Evolutionary conservation across 176 grass and related monocot species (phyloP).

Genomic region (Musa schizocarpa): DNA sequence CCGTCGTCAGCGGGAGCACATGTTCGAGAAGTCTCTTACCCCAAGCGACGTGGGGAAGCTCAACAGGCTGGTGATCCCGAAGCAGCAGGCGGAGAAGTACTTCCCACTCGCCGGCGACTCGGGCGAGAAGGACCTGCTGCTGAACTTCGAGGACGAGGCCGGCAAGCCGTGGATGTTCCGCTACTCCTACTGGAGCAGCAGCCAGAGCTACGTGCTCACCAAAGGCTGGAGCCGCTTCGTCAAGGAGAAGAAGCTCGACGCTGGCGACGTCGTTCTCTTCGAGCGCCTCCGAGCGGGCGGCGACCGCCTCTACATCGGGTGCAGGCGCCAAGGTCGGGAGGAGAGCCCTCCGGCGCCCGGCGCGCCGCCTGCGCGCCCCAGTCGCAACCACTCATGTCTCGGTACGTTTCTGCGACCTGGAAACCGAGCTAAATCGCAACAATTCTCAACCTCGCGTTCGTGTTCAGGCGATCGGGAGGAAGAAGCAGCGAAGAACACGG

Average conservation of each 20-base stretch:
- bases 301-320: too few species aligned
- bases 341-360: too few species aligned
- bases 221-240: constrained; percentile 97
- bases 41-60: constrained; percentile 18
- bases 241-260: constrained; percentile 72
- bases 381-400: too few species aligned
- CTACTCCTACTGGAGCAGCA: constrained; percentile 79
- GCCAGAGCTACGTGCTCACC: constrained; percentile 98
- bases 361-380: too few species aligned
- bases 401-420: too few species aligned
- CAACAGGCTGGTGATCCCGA: constrained; percentile 15
- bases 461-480: too few species aligned
- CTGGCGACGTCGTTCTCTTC: constrained; percentile 39
- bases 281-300: neutral
- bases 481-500: too few species aligned
- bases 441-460: too few species aligned
- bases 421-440: too few species aligned
- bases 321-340: too few species aligned
- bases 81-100: constrained; percentile 18
- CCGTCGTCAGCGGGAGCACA: neutral
- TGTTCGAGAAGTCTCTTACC: constrained; percentile 18
- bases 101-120: constrained; percentile 11
- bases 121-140: constrained; percentile 5
- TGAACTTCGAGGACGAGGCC: constrained; percentile 17
- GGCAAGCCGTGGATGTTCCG: constrained; percentile 17